These are phyloP conservation scores for Dipodascopsis uninucleata DNA, from an alignment of 805 yeast species.

Conservation along the genomic window DNA sequence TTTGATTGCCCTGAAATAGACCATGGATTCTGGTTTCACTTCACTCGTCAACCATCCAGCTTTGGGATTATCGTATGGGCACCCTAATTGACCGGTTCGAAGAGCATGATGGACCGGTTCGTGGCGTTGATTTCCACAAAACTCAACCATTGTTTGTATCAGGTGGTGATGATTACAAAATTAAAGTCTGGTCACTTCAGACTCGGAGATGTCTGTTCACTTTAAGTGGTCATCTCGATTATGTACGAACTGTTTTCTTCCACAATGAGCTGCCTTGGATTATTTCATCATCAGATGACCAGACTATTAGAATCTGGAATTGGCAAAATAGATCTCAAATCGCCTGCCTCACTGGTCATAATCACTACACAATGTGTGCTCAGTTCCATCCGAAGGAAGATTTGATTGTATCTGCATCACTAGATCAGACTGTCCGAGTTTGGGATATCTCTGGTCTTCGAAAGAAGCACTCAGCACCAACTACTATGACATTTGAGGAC, in stretches of 20 bases:
- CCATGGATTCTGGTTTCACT: conserved; percentile 96
- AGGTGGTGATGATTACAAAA: conserved; percentile 94
- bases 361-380: conserved; percentile 97
- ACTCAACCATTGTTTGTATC: conserved; percentile 96
- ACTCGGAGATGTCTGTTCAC: conserved; percentile 90
- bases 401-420: conserved; percentile 87
- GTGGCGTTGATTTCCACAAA: conserved; percentile 94
- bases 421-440: conserved; percentile 97
- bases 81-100: conserved; percentile 92
- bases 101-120: conserved; percentile 97
- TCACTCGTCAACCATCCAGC: conserved; percentile 96
- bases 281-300: conserved; percentile 93
- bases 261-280: conserved; percentile 98
- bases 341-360: conserved; percentile 96
- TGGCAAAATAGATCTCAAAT: conserved; percentile 98
- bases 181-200: conserved; percentile 93
- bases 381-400: conserved; percentile 96
- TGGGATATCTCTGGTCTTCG: conserved; percentile 97
- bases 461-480: conserved; percentile 86
- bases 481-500: conserved; percentile 40
- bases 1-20: conserved; percentile 42
- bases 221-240: conserved; percentile 84
- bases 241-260: conserved; percentile 88
- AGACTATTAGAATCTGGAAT: conserved; percentile 98
- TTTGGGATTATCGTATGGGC: conserved; percentile 99